Percentiles rank a stretch among this genome's conserved stretches.
Evolutionary conservation across 179 eudicot genomes (phyloP).

Genomic region (Beta corolliflora): DNA sequence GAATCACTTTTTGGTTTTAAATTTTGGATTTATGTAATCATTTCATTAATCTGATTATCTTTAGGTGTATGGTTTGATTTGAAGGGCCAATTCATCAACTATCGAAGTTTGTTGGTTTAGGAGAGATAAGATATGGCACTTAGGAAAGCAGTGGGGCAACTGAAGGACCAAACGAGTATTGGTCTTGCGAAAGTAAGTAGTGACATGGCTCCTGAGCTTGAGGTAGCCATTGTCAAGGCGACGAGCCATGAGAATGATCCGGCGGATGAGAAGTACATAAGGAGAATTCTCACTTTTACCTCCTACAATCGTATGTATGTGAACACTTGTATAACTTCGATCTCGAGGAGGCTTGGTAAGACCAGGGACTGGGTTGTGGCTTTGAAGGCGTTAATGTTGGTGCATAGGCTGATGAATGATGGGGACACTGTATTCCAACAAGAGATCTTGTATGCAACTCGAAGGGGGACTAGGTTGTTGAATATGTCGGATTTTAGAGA

Average conservation of each 20-base stretch:
- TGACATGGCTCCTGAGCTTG: conserved; percentile 88
- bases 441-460: conserved; percentile 78
- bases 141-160: conserved; percentile 83
- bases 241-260: conserved; percentile 94
- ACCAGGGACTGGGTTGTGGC: conserved; percentile 94
- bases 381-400: conserved; percentile 63
- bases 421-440: conserved; percentile 75
- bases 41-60: conserved; percentile 11
- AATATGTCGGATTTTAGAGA: conserved; percentile 90
- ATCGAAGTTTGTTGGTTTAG: conserved; percentile 7
- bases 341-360: conserved; percentile 73
- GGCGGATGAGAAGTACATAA: conserved; percentile 69
- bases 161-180: conserved; percentile 93
- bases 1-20: neutral
- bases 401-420: conserved; percentile 68
- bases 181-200: conserved; percentile 82
- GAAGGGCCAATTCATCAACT: neutral
- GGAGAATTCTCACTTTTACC: conserved; percentile 71
- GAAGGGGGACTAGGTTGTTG: conserved; percentile 77
- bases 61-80: conserved; percentile 11
- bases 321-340: conserved; percentile 58
- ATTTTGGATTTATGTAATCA: neutral
- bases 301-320: conserved; percentile 75
- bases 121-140: conserved; percentile 43
- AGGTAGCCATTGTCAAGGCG: conserved; percentile 86